Base-by-base conservation (phyloP, 2,329 filamentous ascomycete genomes). In the Hymenoscyphus fructigenus region DNA sequence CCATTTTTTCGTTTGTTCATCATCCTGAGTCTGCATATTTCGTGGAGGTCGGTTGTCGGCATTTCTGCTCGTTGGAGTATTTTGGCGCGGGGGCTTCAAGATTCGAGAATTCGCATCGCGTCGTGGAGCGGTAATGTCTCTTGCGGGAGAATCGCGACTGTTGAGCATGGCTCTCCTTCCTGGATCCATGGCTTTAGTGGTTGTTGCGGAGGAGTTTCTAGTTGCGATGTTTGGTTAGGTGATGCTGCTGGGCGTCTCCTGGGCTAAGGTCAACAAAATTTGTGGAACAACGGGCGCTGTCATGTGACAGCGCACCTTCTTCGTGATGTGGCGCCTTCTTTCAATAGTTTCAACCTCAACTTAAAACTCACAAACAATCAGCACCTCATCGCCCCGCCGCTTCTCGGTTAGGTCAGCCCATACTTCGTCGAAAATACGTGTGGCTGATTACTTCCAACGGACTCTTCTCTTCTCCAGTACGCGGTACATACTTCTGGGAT, bases 1-100 rank as follows among this genome's bases (percentile, higher is more conserved):
- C 83, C 95, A 99, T 74, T 90, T 85, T 29, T 88, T 84, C 69
- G 88, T 90, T 75, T 92, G 89, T 74, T 93, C 89, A 72, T 93
- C 91, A 75, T 92, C 72, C 57, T 70, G 63, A 38, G 69, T 71
- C 53, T 71, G 63, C 20, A 66, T 73, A 60, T 68, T 73, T 59
- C 62, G 72, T 67, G 67, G 64, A 69, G 71, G 68, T 73, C 71
- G 65, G 56, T 67, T 65, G 53, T 74, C 69, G 20, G 68, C 61
- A 55, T 66, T 65, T 58, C 68, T 73, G 64, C 70, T 68, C 23
- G 74, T 72, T 55, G 73, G 70, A 26, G 73, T 71, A 58, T 72
- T 69, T 66, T 67, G 67, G 61, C 69, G 68, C 26, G 70, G 61
- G 20, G 82, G 77, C 74, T 89, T 88, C 62, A 83, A 81, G 71